phyloP scores from a whole-genome alignment of 1,284 basidiomycete genomes.

The Ceratobasidium sp. region DNA sequence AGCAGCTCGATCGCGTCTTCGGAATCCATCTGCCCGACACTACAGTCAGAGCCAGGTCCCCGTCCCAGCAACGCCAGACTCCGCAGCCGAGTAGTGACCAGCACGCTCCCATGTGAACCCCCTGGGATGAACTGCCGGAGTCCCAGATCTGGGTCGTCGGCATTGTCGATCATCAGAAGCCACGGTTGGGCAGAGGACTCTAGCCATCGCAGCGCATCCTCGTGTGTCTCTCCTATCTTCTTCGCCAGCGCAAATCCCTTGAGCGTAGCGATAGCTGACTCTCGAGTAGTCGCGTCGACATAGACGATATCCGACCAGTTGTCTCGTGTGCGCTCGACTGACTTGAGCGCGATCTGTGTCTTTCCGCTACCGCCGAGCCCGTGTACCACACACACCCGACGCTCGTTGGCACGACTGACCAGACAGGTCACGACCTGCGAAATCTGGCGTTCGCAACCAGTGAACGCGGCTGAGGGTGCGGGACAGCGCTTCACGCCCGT shows the following conservation, averaged over 20 bases:
- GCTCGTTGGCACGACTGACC: background rate
- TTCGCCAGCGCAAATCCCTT: conserved; percentile 5
- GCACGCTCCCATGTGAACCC: conserved; percentile 1
- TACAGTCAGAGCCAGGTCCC: background rate
- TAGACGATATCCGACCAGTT: conserved; percentile 7
- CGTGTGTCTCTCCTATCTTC: background rate
- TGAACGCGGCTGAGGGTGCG: background rate
- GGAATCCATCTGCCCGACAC: background rate
- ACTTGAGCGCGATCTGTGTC: conserved; percentile 8
- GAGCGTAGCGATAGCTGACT: background rate
- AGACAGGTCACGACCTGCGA: background rate
- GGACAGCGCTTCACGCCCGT: conserved; percentile 9
- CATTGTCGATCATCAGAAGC: conserved; percentile 24
- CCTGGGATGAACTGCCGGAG: background rate
- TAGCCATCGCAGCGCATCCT: conserved; percentile 14
- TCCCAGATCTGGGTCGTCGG: background rate
- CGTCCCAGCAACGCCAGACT: background rate
- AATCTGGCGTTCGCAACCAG: background rate
- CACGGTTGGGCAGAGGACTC: background rate
- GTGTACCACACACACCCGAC: conserved; percentile 12
- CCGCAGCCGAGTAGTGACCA: conserved; percentile 9
- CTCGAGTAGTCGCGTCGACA: conserved; percentile 10
- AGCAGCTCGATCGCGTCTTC: conserved; percentile 9
- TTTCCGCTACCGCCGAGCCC: conserved; percentile 1
- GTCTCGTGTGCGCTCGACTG: background rate